Conservation (phyloP, 768 basidiomycete genomes). For the Jaapia argillacea region DNA sequence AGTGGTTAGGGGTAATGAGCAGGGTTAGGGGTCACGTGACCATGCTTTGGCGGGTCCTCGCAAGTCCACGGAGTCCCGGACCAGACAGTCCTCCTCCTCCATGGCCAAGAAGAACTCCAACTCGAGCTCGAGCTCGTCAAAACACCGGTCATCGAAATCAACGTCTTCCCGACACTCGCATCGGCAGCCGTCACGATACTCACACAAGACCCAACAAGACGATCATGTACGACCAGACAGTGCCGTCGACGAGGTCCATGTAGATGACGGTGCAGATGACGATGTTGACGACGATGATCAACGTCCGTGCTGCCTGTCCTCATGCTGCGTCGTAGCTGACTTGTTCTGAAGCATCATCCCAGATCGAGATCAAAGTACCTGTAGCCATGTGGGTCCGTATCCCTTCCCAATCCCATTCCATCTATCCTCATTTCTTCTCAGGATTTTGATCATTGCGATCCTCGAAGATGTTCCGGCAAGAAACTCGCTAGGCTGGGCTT, state of each 20-base stretch:
- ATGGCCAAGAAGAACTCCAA: background rate
- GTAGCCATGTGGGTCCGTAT: slow-evolving; percentile 92
- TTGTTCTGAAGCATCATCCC: slow-evolving; percentile 1
- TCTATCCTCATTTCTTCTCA: slow-evolving; percentile 17
- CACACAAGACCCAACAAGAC: slow-evolving; percentile 1
- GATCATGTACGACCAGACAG: slow-evolving; percentile 45
- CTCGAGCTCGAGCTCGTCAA: background rate
- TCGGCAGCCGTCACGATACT: background rate
- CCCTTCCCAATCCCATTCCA: background rate
- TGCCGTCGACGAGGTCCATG: slow-evolving; percentile 38
- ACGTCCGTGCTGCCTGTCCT: slow-evolving; percentile 2
- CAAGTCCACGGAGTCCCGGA: no score
- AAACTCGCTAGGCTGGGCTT: slow-evolving; percentile 80
- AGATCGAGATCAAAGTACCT: slow-evolving; percentile 37
- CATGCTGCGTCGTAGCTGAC: background rate
- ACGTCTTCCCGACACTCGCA: background rate
- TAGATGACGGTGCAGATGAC: slow-evolving; percentile 25
- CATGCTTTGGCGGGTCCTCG: no score
- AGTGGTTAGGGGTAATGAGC: no score
- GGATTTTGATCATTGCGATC: slow-evolving; percentile 99
- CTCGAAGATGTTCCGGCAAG: slow-evolving; percentile 80
- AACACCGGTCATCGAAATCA: background rate
- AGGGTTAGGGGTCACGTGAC: no score
- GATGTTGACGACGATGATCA: slow-evolving; percentile 11
- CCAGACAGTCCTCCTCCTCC: background rate